Evolutionary conservation across 768 basidiomycete genomes (phyloP), one percentile per base, ranked within the genome.

Genomic region (Termitomyces sp.): DNA sequence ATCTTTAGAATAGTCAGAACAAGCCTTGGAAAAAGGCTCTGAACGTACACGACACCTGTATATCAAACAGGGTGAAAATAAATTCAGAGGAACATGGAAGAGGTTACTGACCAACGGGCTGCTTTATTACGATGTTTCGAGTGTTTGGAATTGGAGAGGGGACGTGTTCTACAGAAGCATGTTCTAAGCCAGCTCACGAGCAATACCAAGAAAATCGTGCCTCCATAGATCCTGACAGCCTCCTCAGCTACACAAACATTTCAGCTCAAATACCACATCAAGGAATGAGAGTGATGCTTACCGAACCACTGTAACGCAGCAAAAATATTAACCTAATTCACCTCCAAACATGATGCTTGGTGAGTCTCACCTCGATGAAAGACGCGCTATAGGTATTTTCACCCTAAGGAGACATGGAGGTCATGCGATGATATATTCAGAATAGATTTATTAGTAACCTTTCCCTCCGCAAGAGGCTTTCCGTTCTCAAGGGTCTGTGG

Each of bases 401-500:
- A 26, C 89, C 87, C 85, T 91, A 39, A n/a, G n/a, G 57, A 30
- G 14, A 43, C 36, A 20, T 32, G 34, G 48, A 13, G 37, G 59
- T 55, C 45, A 53, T 46, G 30, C 59, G 51, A 56, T 24, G 32
- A 53, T 18, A 39, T 22, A 33, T n/a, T 14, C 27, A 30, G 20
- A 37, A 20, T 52, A n/a, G n/a, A 13, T 12, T 56, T 12, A 50
- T 30, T 42, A 52, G 7, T 42, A 60, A 89, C 91, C 82, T 91
- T 89, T 36, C 84, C 91, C 63, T 98, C 95, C 0, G 78, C 75
- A 44, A 97, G 75, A 8, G 94, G 82, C 75, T 98, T 99, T 36
- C 97, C 97, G 67, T 99, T 99, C 76, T 99, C 97, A 59, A 95
- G 74, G 6, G 93, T 95, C 92, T 93, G 70, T 39, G 39, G 37